A percentile compares a stretch with the other conserved stretches of the same genome.
phyloP scores from a whole-genome alignment of 345 rosid species.

The Pseudoturritis turrita region DNA sequence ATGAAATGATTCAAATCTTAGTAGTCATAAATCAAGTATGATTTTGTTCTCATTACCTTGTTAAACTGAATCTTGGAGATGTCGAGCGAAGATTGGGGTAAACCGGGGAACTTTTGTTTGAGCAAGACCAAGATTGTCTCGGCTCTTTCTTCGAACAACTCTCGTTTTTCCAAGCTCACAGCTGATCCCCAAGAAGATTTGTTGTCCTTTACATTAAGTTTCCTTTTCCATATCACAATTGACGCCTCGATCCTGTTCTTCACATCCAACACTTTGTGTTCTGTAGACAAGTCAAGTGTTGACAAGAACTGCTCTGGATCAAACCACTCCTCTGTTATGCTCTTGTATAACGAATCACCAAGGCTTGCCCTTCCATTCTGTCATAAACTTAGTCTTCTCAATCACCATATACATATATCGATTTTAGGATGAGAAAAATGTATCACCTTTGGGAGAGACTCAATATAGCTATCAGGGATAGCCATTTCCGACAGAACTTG shows the following conservation, averaged over 20 bases:
- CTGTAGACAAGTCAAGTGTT: constrained; percentile 62
- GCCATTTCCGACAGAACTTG: constrained; percentile 78
- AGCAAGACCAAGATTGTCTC: constrained; percentile 62
- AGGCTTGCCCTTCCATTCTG: constrained; percentile 86
- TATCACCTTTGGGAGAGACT: constrained; percentile 77
- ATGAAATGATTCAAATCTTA: constrained; percentile 39
- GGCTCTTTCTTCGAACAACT: constrained; percentile 82
- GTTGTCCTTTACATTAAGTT: constrained; percentile 62
- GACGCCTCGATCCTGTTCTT: constrained; percentile 91
- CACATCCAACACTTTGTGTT: constrained; percentile 71
- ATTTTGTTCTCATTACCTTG: constrained; percentile 36
- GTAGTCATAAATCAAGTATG: no score
- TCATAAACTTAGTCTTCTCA: not conserved
- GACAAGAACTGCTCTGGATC: constrained; percentile 73
- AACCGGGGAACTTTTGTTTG: constrained; percentile 75
- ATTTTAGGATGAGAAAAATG: not conserved
- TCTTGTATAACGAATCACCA: constrained; percentile 69
- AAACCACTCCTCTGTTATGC: constrained; percentile 73
- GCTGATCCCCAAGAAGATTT: constrained; percentile 86
- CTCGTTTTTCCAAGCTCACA: constrained; percentile 83
- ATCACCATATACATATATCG: not conserved
- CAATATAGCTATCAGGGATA: constrained; percentile 78
- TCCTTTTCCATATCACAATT: constrained; percentile 77
- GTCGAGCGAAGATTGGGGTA: constrained; percentile 78
- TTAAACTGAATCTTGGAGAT: constrained; percentile 74